Evolutionary conservation across 2,329 filamentous ascomycete species (phyloP), one percentile per base, ranked within the genome.

Genomic region (Xylariaceae sp.): DNA sequence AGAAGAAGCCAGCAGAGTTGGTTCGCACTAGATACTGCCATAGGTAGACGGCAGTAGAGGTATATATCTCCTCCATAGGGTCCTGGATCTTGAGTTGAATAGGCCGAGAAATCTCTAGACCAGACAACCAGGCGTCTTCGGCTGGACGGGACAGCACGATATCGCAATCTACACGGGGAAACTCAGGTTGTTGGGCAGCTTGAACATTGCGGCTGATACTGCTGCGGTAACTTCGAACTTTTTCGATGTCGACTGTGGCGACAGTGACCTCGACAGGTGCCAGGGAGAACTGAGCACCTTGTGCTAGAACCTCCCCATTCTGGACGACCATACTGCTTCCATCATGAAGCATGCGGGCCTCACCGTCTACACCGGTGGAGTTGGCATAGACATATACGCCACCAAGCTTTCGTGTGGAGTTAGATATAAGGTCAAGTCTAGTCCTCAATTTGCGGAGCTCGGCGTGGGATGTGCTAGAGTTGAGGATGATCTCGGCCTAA

Each of bases 381-480:
- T 83, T 83, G 2, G 77, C 68, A 50, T 84, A 84, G 23, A 66
- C 45, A 29, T 67, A 65, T 10, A 65, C 42, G 10, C 61, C 61
- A 24, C 40, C 45, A 18, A 44, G 51, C 45, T 63, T 64, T 4
- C 59, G 50, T 0, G 80, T 84, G 3, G 78, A 79, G 46, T 85
- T 75, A 11, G 62, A 62, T 39, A 86, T 85, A 11, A 87, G 61
- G 16, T 72, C 63, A 18, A 86, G 61, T 11, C 78, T 66, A 0
- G 62, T 70, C 43, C 83, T 65, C 1, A 86, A 67, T 53, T 88
- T 88, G 10, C 74, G 66, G 8, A 62, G 38, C 13, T 45, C 46
- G 48, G 77, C 75, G 53, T 90, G 84, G 10, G 68, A 77, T 5
- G 77, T 83, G 33, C 70, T 77, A 3, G 70, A 76, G 55, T 90